Evolutionary conservation across 768 basidiomycete genomes (phyloP), one percentile per base, ranked within the genome.

Genomic region (Pleurotus sapidus): DNA sequence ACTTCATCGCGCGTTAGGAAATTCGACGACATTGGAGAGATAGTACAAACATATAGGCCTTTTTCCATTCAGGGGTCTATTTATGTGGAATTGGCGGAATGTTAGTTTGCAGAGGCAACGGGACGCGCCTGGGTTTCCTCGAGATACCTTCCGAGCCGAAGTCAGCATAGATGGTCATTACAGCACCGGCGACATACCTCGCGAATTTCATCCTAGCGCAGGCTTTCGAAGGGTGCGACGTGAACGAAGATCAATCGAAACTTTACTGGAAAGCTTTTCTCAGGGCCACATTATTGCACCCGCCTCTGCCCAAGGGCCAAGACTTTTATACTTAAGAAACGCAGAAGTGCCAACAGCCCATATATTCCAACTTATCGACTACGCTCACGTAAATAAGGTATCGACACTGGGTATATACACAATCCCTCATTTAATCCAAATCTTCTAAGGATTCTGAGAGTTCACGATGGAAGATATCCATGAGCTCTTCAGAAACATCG

Each of bases 41-140:
- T 17, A 40, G 20, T n/a, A 68, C 75, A 38, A 57, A 83, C 86
- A 88, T 86, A 65, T 89, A 87, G 2, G 83, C 84, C 61, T 75
- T 81, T 61, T 84, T 84, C 87, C 87, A 92, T 70, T 91, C 90
- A 1, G 88, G 84, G 27, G 80, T 84, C 90, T 91, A 23, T 18
- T 34, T 23, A 45, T 45, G 30, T 11, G 30, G 30, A 25, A 55
- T 24, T 24, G 43, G 48, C 61, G 47, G 37, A 39, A 25, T 39
- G 23, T 30, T 38, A 11, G 54, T n/a, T 30, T 50, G 48, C 49
- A 9, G 20, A 49, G 2, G 46, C 38, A 39, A 50, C 27, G 38
- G 14, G 24, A 55, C 67, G 46, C 59, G 83, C 88, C 77, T 87
- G 86, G 1, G 83, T 84, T 64, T 90, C 87, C 61, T 83, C 74